Percentiles rank a stretch among this genome's conserved stretches.
These are phyloP conservation scores for Darksidea phi DNA, from an alignment of 495 filamentous ascomycete genomes.

Conservation along the genomic window DNA sequence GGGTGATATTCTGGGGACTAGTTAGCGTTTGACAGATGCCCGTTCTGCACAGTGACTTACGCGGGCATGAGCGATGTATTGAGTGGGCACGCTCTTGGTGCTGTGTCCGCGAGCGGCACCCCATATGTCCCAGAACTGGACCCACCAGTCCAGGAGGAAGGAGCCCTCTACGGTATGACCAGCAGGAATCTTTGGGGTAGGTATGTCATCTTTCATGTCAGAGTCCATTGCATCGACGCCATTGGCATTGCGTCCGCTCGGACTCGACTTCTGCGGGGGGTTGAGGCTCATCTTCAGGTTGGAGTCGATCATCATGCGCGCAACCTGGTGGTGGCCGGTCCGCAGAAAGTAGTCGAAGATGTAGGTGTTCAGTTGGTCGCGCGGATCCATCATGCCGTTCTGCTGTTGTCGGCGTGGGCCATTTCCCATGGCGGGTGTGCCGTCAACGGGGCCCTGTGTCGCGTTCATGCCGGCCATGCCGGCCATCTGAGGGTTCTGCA, in stretches of 20 bases:
- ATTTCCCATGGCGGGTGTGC: constrained; percentile 37
- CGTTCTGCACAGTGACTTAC: constrained; percentile 49
- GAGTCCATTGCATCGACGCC: constrained; percentile 80
- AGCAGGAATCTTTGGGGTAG: constrained; percentile 64
- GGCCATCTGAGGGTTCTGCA: constrained; percentile 40
- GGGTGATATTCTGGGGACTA: constrained; percentile 58
- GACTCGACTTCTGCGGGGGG: constrained; percentile 50
- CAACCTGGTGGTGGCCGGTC: constrained; percentile 75
- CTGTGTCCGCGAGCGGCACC: constrained; percentile 66
- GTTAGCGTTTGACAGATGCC: constrained; percentile 8
- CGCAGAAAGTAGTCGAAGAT: constrained; percentile 96
- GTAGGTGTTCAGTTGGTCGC: constrained; percentile 72
- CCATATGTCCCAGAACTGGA: constrained; percentile 94
- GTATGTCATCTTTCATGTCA: constrained; percentile 71
- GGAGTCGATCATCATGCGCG: constrained; percentile 68
- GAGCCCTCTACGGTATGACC: constrained; percentile 61
- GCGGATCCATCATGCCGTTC: constrained; percentile 12
- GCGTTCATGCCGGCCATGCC: constrained; percentile 39
- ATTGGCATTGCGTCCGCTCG: constrained; percentile 51
- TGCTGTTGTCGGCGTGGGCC: constrained; percentile 5
- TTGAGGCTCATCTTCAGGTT: constrained; percentile 53
- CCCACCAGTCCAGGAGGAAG: constrained; percentile 94
- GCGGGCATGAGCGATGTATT: constrained; percentile 79
- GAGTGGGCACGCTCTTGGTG: constrained; percentile 51
- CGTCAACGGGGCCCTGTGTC: constrained; percentile 36